These are phyloP conservation scores for Lenwebbia sp. DNA, from an alignment of 345 rosid genomes.

Conservation along the genomic window DNA sequence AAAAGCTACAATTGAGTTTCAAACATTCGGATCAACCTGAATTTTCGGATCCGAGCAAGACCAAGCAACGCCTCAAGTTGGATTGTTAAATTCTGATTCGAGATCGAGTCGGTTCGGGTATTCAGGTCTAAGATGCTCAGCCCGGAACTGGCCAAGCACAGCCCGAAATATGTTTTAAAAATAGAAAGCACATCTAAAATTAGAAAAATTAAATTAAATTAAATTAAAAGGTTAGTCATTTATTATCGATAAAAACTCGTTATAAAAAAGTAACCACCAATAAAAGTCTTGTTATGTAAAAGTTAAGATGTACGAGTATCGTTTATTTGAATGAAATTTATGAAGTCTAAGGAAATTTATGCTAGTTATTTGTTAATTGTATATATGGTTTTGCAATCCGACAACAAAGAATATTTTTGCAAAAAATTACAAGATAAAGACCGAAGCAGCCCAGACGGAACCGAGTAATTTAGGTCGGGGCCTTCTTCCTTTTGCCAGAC, in stretches of 20 bases:
- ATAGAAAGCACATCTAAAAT: not conserved
- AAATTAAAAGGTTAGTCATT: not conserved
- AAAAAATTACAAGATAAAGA: not conserved
- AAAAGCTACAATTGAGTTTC: not conserved
- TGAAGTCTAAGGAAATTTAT: not conserved
- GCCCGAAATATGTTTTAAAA: too few species aligned
- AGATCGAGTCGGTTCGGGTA: rapidly evolving
- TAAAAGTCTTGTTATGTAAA: not conserved
- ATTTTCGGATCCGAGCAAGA: not conserved
- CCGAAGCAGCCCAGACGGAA: not conserved
- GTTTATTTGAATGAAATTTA: not conserved
- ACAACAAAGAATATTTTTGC: not conserved
- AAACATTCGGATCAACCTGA: not conserved
- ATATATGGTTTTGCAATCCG: not conserved
- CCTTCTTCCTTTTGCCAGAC: not conserved
- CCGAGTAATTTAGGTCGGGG: not conserved
- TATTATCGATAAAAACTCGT: not conserved
- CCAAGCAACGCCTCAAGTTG: not conserved
- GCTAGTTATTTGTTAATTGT: not conserved
- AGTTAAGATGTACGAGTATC: not conserved
- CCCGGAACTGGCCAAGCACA: too few species aligned
- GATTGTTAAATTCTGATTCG: not conserved
- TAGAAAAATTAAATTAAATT: not conserved
- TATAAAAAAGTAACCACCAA: not conserved
- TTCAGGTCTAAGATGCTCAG: not conserved